A percentile compares a stretch with the other conserved stretches of the same genome.
These are phyloP conservation scores for Penicillium antarcticum DNA, from an alignment of 495 filamentous ascomycete genomes.

Conservation along the genomic window DNA sequence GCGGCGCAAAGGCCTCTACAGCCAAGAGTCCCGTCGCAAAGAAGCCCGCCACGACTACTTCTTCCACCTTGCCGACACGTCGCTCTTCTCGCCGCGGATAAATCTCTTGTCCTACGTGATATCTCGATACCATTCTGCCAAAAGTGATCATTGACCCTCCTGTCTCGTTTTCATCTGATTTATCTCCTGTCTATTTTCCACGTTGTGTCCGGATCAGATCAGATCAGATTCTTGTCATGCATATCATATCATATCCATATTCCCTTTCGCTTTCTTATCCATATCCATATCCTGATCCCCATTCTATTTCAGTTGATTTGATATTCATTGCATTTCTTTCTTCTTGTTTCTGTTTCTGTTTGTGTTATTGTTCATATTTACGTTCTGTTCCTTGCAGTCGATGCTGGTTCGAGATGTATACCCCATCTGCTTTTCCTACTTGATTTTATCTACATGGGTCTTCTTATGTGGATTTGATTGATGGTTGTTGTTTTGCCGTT, in stretches of 20 bases:
- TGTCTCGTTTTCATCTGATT: too few relatives aligned
- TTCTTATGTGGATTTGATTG: background rate
- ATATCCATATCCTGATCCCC: constrained; percentile 9
- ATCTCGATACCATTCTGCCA: too few relatives aligned
- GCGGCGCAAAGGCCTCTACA: constrained; percentile 11
- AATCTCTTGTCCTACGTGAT: constrained; percentile 3
- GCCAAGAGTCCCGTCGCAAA: constrained; percentile 18
- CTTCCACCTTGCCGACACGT: constrained; percentile 30
- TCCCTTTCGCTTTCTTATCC: background rate
- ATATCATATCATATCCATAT: constrained; percentile 11
- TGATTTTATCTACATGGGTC: constrained; percentile 12
- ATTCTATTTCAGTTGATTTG: background rate
- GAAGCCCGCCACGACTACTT: constrained; percentile 17
- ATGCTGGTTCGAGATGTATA: constrained; percentile 36
- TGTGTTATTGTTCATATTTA: background rate
- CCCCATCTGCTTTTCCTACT: constrained; percentile 21
- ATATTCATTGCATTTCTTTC: background rate
- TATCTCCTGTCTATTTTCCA: too few relatives aligned
- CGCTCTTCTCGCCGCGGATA: constrained; percentile 39
- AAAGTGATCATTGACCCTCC: too few relatives aligned
- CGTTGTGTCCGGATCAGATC: too few relatives aligned
- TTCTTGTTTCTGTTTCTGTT: too few relatives aligned
- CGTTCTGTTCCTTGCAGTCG: constrained; percentile 10
- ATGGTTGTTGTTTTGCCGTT: constrained; percentile 1
- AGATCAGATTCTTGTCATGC: too few relatives aligned